Evolutionary conservation across 1,139 yeast genomes (phyloP), one percentile per base, ranked within the genome.

Genomic region (Tardiomyces blankii): DNA sequence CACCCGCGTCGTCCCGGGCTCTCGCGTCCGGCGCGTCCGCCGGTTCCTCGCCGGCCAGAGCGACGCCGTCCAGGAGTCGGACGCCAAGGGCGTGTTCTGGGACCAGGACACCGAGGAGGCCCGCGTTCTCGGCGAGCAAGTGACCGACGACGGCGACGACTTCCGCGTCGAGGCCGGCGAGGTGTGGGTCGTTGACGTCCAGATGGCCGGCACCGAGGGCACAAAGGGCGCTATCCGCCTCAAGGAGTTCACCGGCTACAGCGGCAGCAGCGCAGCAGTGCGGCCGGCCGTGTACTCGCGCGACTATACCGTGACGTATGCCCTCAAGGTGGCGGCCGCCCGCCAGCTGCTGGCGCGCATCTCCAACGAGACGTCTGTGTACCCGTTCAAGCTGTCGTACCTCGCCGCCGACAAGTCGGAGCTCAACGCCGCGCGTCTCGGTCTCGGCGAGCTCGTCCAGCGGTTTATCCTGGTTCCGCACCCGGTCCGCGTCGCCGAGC

Each of bases 51-150:
- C 95, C 30, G 98, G 98, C 46, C 98, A 91, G 70, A 30, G 35
- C 35, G 82, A 89, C 50, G 95, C 86, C 58, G 94, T 89, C 52
- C 91, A 89, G 42, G 97, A 91, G 68, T 77, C 82, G 60, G 96
- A 88, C 56, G 83, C 82, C 65, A 87, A 88, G 66, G 96, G 96
- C 59, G 93, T 88, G 44, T 85, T 76, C 33, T 91, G 98, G 97
- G 78, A 81, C 46, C 91, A 83, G 64, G 74, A 81, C 41, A 85
- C 82, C 62, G 94, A 84, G 67, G 95, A 85, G 66, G 73, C 72
- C 46, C 63, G 65, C 40, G 35, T 30, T 4, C 50, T 42, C 50
- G 50, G 42, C 39, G 46, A 41, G 47, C 51, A 41, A 49, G 53
- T 44, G n/a, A 52, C 57, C 42, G 50, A 49, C 9, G 51, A 51